A percentile compares a stretch with the other conserved stretches of the same genome.
phyloP scores from a whole-genome alignment of 768 basidiomycete species.

The Trametes cinnabarina region DNA sequence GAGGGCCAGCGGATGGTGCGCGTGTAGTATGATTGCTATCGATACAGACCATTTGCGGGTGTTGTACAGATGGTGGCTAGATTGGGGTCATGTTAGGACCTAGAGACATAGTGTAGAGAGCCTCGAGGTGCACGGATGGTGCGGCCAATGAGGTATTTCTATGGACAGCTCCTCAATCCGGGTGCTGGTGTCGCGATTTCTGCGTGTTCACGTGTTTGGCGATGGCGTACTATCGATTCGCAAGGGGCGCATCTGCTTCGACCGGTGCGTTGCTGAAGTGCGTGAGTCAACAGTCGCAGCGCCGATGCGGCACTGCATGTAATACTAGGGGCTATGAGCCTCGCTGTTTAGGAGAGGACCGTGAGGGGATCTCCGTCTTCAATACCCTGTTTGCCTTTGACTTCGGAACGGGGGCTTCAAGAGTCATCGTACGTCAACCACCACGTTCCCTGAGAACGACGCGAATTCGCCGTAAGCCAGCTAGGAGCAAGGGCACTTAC shows the following conservation, averaged over 20 bases:
- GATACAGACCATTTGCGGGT: background rate
- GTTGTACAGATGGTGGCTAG: background rate
- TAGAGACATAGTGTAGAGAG: no score
- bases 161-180: no score
- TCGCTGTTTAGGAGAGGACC: slow-evolving; percentile 6
- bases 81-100: background rate
- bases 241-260: no score
- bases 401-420: slow-evolving; percentile 82
- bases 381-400: slow-evolving; percentile 82
- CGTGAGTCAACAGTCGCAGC: background rate
- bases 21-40: slow-evolving; percentile 3
- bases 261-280: no score
- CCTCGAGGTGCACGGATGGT: no score
- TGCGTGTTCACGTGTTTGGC: no score
- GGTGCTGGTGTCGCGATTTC: no score
- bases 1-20: background rate
- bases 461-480: no score
- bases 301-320: background rate
- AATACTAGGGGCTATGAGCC: background rate
- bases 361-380: slow-evolving; percentile 70
- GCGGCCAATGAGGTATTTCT: no score
- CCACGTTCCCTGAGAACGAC: background rate
- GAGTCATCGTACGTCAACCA: background rate
- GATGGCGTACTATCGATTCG: no score
- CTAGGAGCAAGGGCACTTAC: no score